Evolutionary conservation across 352 stramenopile genomes (phyloP).

Genomic region (Phytophthora pini): DNA sequence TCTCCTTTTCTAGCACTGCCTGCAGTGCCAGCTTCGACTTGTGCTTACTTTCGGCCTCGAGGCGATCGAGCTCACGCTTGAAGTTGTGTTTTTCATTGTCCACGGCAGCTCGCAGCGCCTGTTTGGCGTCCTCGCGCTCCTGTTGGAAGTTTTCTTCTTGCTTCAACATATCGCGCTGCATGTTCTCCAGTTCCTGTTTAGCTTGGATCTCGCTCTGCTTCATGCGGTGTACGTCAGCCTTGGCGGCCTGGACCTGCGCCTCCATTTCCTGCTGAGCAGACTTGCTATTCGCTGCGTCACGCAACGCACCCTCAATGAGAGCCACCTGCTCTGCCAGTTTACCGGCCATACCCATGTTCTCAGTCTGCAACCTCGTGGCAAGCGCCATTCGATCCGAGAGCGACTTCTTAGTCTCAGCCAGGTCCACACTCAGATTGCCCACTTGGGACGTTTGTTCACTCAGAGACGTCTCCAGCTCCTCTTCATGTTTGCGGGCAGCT

Average conservation of each 20-base stretch:
- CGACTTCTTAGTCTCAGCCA: slow-evolving; percentile 84
- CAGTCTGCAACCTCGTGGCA: slow-evolving; percentile 80
- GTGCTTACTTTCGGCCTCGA: slow-evolving; percentile 82
- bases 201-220: slow-evolving; percentile 36
- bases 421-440: slow-evolving; percentile 71
- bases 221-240: slow-evolving; percentile 56
- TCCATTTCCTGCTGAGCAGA: slow-evolving; percentile 55
- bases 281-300: slow-evolving; percentile 56
- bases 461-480: slow-evolving; percentile 54
- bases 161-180: slow-evolving; percentile 57
- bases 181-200: slow-evolving; percentile 52
- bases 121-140: slow-evolving; percentile 43
- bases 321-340: slow-evolving; percentile 83
- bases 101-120: slow-evolving; percentile 48
- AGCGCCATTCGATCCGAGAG: slow-evolving; percentile 85
- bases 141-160: slow-evolving; percentile 34
- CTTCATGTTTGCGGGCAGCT: slow-evolving; percentile 43
- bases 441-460: slow-evolving; percentile 65
- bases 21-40: slow-evolving; percentile 89
- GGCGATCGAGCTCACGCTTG: slow-evolving; percentile 61
- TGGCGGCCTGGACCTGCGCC: slow-evolving; percentile 60
- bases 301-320: slow-evolving; percentile 72
- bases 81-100: slow-evolving; percentile 50
- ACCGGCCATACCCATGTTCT: slow-evolving; percentile 86
- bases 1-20: slow-evolving; percentile 82